phyloP scores from a whole-genome alignment of 345 rosid genomes.

The Salix suchowensis region DNA sequence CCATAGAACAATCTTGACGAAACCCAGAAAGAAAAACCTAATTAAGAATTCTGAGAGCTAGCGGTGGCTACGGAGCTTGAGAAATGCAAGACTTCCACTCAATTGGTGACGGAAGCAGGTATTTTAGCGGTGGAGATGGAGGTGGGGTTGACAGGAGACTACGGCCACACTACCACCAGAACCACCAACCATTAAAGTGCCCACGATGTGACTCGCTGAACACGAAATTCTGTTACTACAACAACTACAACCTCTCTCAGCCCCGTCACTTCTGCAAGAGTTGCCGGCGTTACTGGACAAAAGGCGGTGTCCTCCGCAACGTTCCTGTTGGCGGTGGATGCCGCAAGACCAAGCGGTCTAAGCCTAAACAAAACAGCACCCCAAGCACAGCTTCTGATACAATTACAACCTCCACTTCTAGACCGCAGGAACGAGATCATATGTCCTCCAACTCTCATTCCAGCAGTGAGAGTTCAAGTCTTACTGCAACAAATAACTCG shows the following conservation, averaged over 20 bases:
- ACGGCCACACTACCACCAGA: slow-evolving; percentile 58
- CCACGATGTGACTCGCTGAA: slow-evolving; percentile 88
- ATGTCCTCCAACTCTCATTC: slow-evolving; percentile 45
- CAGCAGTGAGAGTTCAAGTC: slow-evolving; percentile 83
- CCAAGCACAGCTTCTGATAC: slow-evolving; percentile 2
- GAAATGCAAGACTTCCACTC: slow-evolving; percentile 65
- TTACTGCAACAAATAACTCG: slow-evolving; percentile 53
- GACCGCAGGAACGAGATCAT: slow-evolving; percentile 16
- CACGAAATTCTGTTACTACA: slow-evolving; percentile 97
- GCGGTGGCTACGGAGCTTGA: not conserved
- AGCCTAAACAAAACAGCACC: slow-evolving; percentile 29
- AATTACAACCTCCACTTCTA: not conserved
- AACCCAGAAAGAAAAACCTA: not conserved
- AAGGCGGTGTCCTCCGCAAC: slow-evolving; percentile 96
- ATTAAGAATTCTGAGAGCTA: too few species aligned
- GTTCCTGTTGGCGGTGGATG: slow-evolving; percentile 92
- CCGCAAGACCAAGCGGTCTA: slow-evolving; percentile 68
- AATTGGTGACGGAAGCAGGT: slow-evolving; percentile 36
- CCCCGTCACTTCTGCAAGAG: slow-evolving; percentile 96
- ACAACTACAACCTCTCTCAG: slow-evolving; percentile 96
- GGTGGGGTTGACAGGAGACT: slow-evolving; percentile 69
- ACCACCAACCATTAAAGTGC: slow-evolving; percentile 80
- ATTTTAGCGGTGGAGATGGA: slow-evolving; percentile 27
- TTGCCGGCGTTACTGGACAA: slow-evolving; percentile 99
- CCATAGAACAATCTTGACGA: not conserved